Evolutionary conservation across 2,329 filamentous ascomycete species (phyloP).

Genomic region (Phyllosticta citrichinensis): DNA sequence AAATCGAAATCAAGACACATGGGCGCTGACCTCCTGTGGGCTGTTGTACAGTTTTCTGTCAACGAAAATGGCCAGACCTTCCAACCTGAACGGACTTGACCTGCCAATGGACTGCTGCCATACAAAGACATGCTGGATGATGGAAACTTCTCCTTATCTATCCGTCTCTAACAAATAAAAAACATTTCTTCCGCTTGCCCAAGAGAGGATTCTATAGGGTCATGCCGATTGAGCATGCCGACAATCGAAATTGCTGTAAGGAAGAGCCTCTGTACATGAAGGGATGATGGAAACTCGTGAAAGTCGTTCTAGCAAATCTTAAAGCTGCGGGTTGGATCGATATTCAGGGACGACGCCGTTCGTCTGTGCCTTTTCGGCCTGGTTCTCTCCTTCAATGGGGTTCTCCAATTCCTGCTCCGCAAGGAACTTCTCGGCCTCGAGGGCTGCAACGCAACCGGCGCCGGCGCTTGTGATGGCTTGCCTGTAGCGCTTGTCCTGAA

Average conservation of each 20-base stretch:
- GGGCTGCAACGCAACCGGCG: constrained; percentile 86
- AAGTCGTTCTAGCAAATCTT: constrained; percentile 22
- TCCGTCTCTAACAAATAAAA: not conserved
- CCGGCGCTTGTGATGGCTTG: constrained; percentile 97
- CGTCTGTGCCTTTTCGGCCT: constrained; percentile 39
- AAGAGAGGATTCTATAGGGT: not conserved
- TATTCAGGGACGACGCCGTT: constrained; percentile 52
- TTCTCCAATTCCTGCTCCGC: constrained; percentile 51
- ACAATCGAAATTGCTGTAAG: not conserved
- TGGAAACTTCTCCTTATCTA: not conserved
- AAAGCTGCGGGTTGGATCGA: constrained; percentile 54
- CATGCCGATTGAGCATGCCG: not conserved
- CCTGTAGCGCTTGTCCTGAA: constrained; percentile 96
- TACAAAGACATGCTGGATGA: too few species aligned
- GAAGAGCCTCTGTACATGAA: constrained; percentile 2
- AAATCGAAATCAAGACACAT: not conserved
- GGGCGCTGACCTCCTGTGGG: not conserved
- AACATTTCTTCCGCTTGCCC: not conserved
- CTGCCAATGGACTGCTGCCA: not conserved
- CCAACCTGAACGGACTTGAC: not conserved
- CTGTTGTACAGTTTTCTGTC: not conserved
- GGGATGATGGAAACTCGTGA: not conserved
- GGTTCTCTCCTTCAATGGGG: constrained; percentile 39
- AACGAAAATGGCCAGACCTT: not conserved
- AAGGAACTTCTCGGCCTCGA: constrained; percentile 92